Evolutionary conservation across 1,284 basidiomycete species (phyloP), one percentile per base, ranked within the genome.

Genomic region (Sparassis latifolia): DNA sequence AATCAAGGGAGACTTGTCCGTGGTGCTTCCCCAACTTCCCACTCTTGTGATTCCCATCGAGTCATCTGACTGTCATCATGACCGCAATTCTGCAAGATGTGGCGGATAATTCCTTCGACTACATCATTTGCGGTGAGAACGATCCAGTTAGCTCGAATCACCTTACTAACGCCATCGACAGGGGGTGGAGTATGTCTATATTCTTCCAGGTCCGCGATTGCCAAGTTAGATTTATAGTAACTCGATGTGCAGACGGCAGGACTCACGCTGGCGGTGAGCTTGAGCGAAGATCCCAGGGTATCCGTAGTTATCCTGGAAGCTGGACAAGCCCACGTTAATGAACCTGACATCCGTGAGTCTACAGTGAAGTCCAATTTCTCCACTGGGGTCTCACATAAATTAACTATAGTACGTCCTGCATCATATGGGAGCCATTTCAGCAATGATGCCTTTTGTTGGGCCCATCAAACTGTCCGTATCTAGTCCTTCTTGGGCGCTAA

Each of bases 211-310:
- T 29, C 27, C 20, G 20, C 20, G 20, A 20, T 20, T 20, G 20
- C 20, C 20, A 20, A 20, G 20, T 20, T 20, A 20, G 20, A 20
- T 20, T 20, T 20, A 20, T 20, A 20, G 20, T 20, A 20, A 20
- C 20, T 20, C 20, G 20, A 20, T 20, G 20, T 5, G 4, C 42
- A 62, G 66, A 65, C 78, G 3, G 70, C 72, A 0, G 79, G 78
- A 4, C 61, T 76, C 6, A 72, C 73, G 0, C 63, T 80, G 2
- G 78, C 77, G 9, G 68, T 66, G 20, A 66, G 78, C 3, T 63
- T 81, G 20, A 65, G 66, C 1, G 75, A 77, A 47, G 72, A 79
- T 50, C 60, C 70, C 0, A 51, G 57, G 41, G 62, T 62, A 30
- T 66, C 69, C 4, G 67, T 70, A 4, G 57, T 67, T 42, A 59